phyloP scores from a whole-genome alignment of 768 basidiomycete species.

The Tylopilus rubrobrunneus region DNA sequence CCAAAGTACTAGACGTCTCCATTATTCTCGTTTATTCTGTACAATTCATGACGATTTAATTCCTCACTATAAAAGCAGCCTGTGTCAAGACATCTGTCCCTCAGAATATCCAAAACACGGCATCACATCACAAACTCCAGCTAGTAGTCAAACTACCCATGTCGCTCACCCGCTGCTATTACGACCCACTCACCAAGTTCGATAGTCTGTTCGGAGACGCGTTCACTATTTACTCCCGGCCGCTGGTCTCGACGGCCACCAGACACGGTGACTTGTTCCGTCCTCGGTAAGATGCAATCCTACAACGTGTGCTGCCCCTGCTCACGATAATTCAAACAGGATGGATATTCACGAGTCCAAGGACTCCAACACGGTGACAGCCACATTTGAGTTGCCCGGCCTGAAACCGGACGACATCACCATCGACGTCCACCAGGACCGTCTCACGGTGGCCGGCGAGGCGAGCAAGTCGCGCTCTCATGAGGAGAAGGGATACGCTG shows the following conservation, averaged over 20 bases:
- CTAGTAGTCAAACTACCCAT: neutral
- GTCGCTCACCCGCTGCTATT: neutral
- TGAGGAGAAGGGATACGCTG: conserved; percentile 36
- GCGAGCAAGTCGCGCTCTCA: conserved; percentile 18
- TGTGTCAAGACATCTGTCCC: neutral
- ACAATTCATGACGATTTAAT: neutral
- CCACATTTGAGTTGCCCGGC: conserved; percentile 51
- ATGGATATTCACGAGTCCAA: neutral
- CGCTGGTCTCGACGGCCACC: neutral
- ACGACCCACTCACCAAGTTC: neutral
- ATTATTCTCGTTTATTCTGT: neutral
- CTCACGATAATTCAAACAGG: neutral
- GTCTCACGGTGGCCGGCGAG: conserved; percentile 47
- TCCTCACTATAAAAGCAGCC: neutral
- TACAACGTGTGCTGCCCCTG: neutral
- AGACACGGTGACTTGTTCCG: neutral
- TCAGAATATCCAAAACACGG: neutral
- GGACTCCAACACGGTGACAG: neutral
- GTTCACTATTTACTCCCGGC: neutral
- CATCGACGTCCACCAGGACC: conserved; percentile 45
- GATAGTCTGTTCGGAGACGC: neutral
- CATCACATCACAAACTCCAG: neutral
- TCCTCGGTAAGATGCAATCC: neutral
- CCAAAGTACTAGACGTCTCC: neutral
- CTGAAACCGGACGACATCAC: conserved; percentile 44